These are phyloP conservation scores for Gossypium turneri DNA, from an alignment of 345 rosid species.

Conservation along the genomic window DNA sequence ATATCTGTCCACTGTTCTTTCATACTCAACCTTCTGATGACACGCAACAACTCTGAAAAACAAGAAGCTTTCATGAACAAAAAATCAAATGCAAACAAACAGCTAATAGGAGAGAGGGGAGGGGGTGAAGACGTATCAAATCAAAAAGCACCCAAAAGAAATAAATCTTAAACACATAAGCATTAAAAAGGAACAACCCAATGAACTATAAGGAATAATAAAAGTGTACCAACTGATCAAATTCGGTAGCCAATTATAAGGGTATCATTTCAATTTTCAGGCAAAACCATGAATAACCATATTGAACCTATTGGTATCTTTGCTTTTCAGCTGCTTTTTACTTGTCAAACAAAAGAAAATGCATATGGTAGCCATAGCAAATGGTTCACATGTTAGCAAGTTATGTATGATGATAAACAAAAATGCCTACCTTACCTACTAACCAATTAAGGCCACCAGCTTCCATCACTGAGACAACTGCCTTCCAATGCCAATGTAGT, in stretches of 20 bases:
- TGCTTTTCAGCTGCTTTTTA: neutral
- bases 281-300: neutral
- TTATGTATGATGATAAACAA: slow-evolving; percentile 22
- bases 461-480: slow-evolving; percentile 71
- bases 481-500: slow-evolving; percentile 59
- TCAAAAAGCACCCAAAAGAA: slow-evolving; percentile 10
- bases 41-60: slow-evolving; percentile 65
- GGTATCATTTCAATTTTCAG: neutral
- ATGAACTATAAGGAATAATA: neutral
- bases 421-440: slow-evolving; percentile 89
- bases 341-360: neutral
- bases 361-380: neutral
- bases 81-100: slow-evolving; percentile 10
- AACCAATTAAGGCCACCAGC: slow-evolving; percentile 89
- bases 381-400: slow-evolving; percentile 6
- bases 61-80: slow-evolving; percentile 12
- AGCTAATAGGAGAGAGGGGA: neutral
- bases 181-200: neutral
- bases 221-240: neutral
- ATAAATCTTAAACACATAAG: neutral
- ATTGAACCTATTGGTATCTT: neutral
- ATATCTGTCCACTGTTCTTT: slow-evolving; percentile 58
- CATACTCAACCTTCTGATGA: slow-evolving; percentile 64
- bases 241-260: neutral
- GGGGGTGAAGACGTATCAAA: neutral